phyloP scores from a whole-genome alignment of 768 basidiomycete genomes.

The Lactarius deliciosus region DNA sequence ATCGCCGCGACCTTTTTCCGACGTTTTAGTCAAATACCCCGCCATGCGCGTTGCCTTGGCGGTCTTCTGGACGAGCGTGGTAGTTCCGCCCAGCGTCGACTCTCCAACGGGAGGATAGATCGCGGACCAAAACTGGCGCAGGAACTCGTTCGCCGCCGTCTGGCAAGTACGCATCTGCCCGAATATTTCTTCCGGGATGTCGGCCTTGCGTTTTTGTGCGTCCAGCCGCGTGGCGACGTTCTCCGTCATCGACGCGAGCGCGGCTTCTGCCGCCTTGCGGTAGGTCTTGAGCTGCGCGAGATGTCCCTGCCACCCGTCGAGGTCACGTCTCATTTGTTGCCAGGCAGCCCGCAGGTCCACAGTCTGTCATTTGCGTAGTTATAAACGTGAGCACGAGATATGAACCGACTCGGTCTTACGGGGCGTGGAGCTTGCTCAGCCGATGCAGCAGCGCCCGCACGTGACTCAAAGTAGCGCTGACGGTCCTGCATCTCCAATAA shows the following conservation, averaged over 20 bases:
- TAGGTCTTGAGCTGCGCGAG: conserved; percentile 69
- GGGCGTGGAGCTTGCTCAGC: conserved; percentile 29
- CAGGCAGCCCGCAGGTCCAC: conserved; percentile 51
- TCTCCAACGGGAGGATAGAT: conserved; percentile 73
- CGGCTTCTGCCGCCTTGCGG: conserved; percentile 63
- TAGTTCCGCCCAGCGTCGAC: conserved; percentile 43
- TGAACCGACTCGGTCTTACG: conserved; percentile 29
- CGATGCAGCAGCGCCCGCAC: conserved; percentile 33
- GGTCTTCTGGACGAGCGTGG: conserved; percentile 67
- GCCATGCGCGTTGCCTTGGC: conserved; percentile 88
- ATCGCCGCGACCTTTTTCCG: conserved; percentile 80
- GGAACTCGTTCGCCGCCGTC: conserved; percentile 91
- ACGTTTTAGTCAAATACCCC: conserved; percentile 73
- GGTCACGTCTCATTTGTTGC: conserved; percentile 45
- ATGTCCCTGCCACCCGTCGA: conserved; percentile 56
- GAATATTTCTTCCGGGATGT: conserved; percentile 76
- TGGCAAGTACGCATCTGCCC: conserved; percentile 87
- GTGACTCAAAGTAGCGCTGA: conserved; percentile 78
- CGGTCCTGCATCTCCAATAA: conserved; percentile 85
- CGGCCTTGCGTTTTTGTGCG: conserved; percentile 64
- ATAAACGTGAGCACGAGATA: conserved; percentile 12
- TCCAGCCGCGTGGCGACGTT: conserved; percentile 75
- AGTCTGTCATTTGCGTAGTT: conserved; percentile 36
- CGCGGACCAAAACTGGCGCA: conserved; percentile 93
- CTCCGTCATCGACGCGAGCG: conserved; percentile 71